These are phyloP conservation scores for Polyporus arcularius DNA, from an alignment of 768 basidiomycete species.

Conservation along the genomic window DNA sequence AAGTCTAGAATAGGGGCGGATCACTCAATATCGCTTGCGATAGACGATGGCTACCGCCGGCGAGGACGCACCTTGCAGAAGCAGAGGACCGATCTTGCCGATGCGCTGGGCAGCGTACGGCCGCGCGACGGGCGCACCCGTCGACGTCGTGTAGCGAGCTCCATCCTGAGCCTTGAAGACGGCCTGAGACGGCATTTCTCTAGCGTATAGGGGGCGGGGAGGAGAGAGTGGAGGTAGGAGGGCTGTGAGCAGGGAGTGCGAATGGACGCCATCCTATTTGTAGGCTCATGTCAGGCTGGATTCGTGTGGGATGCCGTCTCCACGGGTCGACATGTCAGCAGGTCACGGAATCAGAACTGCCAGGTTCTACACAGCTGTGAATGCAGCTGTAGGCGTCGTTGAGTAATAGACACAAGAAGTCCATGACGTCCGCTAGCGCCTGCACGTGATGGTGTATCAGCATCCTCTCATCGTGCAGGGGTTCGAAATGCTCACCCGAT, in stretches of 20 bases:
- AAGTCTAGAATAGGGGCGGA: slow-evolving; percentile 56
- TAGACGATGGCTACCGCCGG: background rate
- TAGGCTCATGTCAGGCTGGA: slow-evolving; percentile 1
- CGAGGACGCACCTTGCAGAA: slow-evolving; percentile 75
- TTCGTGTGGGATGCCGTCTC: slow-evolving; percentile 1
- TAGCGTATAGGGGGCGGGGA: background rate
- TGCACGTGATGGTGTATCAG: slow-evolving; percentile 15
- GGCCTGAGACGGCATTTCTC: slow-evolving; percentile 63
- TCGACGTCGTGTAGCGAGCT: slow-evolving; percentile 82
- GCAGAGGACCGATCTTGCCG: slow-evolving; percentile 76
- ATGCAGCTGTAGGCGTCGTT: slow-evolving; percentile 2
- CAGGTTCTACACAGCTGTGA: slow-evolving; percentile 8
- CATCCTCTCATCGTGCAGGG: slow-evolving; percentile 18
- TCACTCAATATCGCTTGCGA: slow-evolving; percentile 18
- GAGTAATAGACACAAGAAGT: slow-evolving; percentile 19
- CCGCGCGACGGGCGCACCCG: slow-evolving; percentile 72
- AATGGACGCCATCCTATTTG: slow-evolving; percentile 17
- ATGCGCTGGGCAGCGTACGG: slow-evolving; percentile 81
- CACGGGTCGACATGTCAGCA: slow-evolving; percentile 12
- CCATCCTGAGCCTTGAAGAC: slow-evolving; percentile 55
- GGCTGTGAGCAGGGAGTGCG: slow-evolving; percentile 9
- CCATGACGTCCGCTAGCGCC: slow-evolving; percentile 2
- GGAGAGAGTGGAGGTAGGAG: slow-evolving; percentile 6
- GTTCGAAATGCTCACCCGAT: slow-evolving; percentile 17
- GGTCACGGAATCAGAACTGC: slow-evolving; percentile 9